A percentile compares a stretch with the other conserved stretches of the same genome.
Evolutionary conservation across 306 rosid species (phyloP).

Genomic region (Prosopis cineraria): DNA sequence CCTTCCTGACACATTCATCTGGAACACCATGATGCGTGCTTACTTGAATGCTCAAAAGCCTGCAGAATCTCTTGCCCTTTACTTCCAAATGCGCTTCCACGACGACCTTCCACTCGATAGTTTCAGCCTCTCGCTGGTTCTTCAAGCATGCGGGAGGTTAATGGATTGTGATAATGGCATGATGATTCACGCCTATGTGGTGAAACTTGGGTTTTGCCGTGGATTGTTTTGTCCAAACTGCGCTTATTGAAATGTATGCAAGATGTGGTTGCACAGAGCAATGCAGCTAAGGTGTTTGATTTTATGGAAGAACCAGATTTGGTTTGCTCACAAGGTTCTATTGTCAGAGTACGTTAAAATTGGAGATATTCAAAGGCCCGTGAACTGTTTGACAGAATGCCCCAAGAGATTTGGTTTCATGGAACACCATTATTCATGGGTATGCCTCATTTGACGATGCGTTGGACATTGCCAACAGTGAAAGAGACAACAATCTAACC

Average conservation of each 20-base stretch:
- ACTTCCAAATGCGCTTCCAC: slow-evolving; percentile 25
- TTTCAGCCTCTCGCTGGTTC: slow-evolving; percentile 18
- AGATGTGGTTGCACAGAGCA: slow-evolving; percentile 20
- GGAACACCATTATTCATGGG: slow-evolving; percentile 38
- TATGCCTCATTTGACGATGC: slow-evolving; percentile 29
- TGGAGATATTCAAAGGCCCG: slow-evolving; percentile 26
- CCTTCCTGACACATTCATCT: slow-evolving; percentile 10
- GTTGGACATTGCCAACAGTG: background rate
- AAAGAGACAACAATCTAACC: slow-evolving; percentile 5
- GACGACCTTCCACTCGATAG: background rate
- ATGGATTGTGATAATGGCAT: slow-evolving; percentile 13
- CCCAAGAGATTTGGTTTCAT: slow-evolving; percentile 39
- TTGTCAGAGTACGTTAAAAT: slow-evolving; percentile 26
- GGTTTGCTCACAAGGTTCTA: slow-evolving; percentile 33
- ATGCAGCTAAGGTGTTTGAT: slow-evolving; percentile 28
- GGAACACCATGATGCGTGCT: slow-evolving; percentile 38
- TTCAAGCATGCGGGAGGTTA: slow-evolving; percentile 26
- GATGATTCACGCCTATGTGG: slow-evolving; percentile 13
- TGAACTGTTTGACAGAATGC: slow-evolving; percentile 30
- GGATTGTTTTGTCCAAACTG: slow-evolving; percentile 36
- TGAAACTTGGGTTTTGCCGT: slow-evolving; percentile 31
- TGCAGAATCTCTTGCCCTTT: slow-evolving; percentile 5
- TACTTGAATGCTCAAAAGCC: slow-evolving; percentile 27
- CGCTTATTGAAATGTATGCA: slow-evolving; percentile 35
- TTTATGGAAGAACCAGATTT: slow-evolving; percentile 25